A percentile compares a stretch with the other conserved stretches of the same genome.
phyloP scores from a whole-genome alignment of 139 green algal genomes.

The Asterochloris sp. region DNA sequence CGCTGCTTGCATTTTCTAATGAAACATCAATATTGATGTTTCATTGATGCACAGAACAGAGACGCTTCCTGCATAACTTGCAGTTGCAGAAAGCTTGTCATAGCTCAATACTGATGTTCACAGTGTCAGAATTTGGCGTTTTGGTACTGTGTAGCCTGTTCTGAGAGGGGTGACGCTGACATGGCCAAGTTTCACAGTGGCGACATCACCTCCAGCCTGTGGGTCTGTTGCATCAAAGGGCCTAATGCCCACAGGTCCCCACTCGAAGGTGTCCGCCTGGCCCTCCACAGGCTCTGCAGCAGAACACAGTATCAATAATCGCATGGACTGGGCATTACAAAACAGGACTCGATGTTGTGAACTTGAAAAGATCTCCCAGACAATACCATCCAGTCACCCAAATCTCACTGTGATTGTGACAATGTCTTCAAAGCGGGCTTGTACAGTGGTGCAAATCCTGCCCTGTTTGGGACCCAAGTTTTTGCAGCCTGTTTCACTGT shows the following conservation, averaged over 20 bases:
- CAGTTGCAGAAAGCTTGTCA: too few species aligned
- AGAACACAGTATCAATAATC: not conserved
- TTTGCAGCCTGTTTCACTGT: not conserved
- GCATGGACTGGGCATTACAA: not conserved
- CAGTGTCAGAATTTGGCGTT: not conserved
- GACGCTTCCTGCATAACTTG: too few species aligned
- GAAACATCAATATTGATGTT: too few species aligned
- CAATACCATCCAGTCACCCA: not conserved
- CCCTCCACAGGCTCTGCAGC: conserved; percentile 2
- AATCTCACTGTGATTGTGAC: not conserved
- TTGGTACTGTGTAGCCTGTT: conserved; percentile 10
- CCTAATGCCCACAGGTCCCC: conserved; percentile 25
- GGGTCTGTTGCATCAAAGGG: conserved; percentile 22
- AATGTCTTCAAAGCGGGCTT: not conserved
- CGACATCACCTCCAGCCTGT: conserved; percentile 23
- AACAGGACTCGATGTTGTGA: not conserved
- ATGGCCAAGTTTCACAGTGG: conserved; percentile 23
- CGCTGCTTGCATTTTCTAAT: too few species aligned
- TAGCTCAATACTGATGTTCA: not conserved
- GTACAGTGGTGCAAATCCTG: not conserved
- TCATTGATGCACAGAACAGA: too few species aligned
- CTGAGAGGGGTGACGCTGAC: conserved; percentile 29
- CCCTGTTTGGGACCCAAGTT: not conserved
- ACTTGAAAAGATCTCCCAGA: too few species aligned
- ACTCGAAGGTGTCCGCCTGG: conserved; percentile 16